Percentiles rank a stretch among this genome's conserved stretches.
These are phyloP conservation scores for Lachancea fermentati DNA, from an alignment of 805 yeast species.

Conservation along the genomic window DNA sequence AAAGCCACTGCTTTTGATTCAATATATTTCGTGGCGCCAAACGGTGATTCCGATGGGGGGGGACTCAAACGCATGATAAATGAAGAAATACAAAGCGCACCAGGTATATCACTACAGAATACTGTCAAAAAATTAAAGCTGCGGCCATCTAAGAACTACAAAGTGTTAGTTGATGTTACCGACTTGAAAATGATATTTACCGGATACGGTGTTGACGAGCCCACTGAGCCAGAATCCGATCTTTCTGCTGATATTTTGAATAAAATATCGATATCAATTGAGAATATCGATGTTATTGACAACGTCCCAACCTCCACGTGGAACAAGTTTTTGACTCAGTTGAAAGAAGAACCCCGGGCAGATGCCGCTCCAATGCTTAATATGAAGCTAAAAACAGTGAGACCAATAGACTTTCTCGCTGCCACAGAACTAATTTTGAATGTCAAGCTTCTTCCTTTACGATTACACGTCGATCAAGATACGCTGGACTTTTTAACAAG, in stretches of 20 bases:
- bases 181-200: conserved; percentile 46
- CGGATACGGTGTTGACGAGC: conserved; percentile 44
- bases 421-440: conserved; percentile 60
- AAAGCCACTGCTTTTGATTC: conserved; percentile 52
- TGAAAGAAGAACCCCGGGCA: conserved; percentile 61
- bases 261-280: conserved; percentile 43
- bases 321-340: conserved; percentile 73
- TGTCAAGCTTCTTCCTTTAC: conserved; percentile 57
- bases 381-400: conserved; percentile 47
- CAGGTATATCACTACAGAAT: conserved; percentile 21
- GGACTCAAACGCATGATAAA: conserved; percentile 51
- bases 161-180: conserved; percentile 49
- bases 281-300: conserved; percentile 60
- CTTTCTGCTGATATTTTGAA: conserved; percentile 43
- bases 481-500: conserved; percentile 78
- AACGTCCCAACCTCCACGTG: conserved; percentile 84
- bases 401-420: conserved; percentile 60
- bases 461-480: conserved; percentile 89
- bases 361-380: conserved; percentile 58
- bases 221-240: conserved; percentile 29
- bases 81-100: conserved; percentile 38
- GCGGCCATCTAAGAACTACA: conserved; percentile 59
- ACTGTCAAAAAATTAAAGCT: conserved; percentile 45
- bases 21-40: conserved; percentile 60
- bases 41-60: conserved; percentile 38